A percentile compares a stretch with the other conserved stretches of the same genome.
Evolutionary conservation across 176 grass and related monocot genomes (phyloP).

Genomic region (Oryza longistaminata): DNA sequence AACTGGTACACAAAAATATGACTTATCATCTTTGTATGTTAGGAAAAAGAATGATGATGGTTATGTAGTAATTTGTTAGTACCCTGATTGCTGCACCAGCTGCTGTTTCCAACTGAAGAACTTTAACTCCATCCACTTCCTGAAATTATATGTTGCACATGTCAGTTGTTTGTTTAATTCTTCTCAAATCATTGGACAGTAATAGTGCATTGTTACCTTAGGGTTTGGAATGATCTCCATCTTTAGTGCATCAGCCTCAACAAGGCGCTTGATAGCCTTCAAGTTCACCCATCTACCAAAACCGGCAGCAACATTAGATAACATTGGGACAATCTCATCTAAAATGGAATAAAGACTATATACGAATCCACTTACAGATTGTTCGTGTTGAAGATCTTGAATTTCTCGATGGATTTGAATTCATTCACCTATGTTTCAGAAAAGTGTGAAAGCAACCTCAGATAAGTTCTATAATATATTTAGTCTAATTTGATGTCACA

Average conservation of each 20-base stretch:
- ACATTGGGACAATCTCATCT: neutral
- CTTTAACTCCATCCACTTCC: conserved; percentile 92
- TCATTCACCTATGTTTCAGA: conserved; percentile 65
- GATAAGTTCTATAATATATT: neutral
- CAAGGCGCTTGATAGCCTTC: conserved; percentile 88
- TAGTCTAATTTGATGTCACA: neutral
- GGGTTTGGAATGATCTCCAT: conserved; percentile 99
- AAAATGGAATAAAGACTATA: neutral
- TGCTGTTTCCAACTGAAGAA: conserved; percentile 94
- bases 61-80: conserved; percentile 24
- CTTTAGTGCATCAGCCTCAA: conserved; percentile 87
- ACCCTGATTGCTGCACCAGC: conserved; percentile 91
- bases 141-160: conserved; percentile 37
- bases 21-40: conserved; percentile 19
- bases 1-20: conserved; percentile 57
- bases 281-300: conserved; percentile 85
- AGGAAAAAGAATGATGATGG: neutral
- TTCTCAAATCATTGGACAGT: neutral
- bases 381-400: conserved; percentile 99
- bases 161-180: neutral
- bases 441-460: conserved; percentile 1
- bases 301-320: neutral
- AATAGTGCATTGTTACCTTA: conserved; percentile 50
- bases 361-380: conserved; percentile 64
- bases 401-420: conserved; percentile 99